Evolutionary conservation across 2,329 filamentous ascomycete genomes (phyloP), one percentile per base, ranked within the genome.

Genomic region (Simplicillium aogashimaense): DNA sequence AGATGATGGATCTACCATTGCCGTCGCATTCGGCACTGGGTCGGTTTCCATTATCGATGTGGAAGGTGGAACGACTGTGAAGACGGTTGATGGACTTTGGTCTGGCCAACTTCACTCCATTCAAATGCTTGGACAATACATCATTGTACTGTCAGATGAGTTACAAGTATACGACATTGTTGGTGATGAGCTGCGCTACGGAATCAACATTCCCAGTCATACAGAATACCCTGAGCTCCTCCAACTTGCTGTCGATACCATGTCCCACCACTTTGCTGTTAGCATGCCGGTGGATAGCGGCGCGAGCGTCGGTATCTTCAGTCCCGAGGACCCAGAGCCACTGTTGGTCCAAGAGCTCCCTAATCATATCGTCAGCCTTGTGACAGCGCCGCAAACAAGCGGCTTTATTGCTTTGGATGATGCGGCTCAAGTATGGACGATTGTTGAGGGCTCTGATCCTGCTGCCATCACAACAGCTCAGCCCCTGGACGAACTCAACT

Each of bases 81-180:
- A 78, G 47, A 78, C 77, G 1, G 72, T 88, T 14, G 74, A 81
- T 5, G 79, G 79, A 3, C 64, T 90, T 34, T 81, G 83, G 61
- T 70, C 71, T 38, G 77, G 78, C 6, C 69, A 73, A 14, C 67
- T 88, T 7, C 74, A 78, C 42, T 76, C 75, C n/a, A 61, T 94
- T 25, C 77, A 72, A 5, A 81, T 94, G 39, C 62, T 92, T 3
- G 81, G 79, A 2, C 79, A 81, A 17, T 81, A 83, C 53, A 64
- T 98, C 14, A 69, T 97, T 42, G 73, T 85, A 35, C 65, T 95
- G 1, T 86, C 86, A 0, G 72, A 82, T 34, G 74, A 78, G 20
- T 69, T 95, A 8, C 70, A 78, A 32, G 81, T 95, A 29, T 95
- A 87, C 69, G 85, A 98, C 57, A 73, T 94, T 10, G 85, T 97